Conservation (phyloP, 78 protist genomes). For the Dictyostelium capitatum region DNA sequence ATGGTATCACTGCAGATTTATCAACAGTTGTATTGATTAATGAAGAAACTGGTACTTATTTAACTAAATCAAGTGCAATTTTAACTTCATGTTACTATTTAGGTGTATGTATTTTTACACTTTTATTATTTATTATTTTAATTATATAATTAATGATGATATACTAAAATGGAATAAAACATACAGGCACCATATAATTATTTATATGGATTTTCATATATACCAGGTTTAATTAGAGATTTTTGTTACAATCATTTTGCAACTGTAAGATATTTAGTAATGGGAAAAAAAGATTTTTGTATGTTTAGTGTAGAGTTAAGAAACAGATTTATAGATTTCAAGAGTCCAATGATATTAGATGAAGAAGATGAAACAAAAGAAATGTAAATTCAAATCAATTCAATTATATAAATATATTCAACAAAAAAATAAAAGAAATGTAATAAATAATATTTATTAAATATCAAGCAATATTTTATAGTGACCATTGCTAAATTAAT, state of each 20-base stretch:
- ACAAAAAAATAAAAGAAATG: background rate
- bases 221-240: conserved; percentile 71
- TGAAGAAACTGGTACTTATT: conserved; percentile 21
- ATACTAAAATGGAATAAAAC: too few relatives aligned
- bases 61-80: conserved; percentile 73
- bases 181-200: conserved; percentile 27
- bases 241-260: conserved; percentile 62
- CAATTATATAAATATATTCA: background rate
- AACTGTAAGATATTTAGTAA: conserved; percentile 42
- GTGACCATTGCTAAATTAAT: background rate
- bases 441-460: background rate
- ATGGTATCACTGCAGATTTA: conserved; percentile 55
- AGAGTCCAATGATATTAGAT: conserved; percentile 47
- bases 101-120: too few relatives aligned
- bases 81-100: conserved; percentile 44
- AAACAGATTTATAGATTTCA: conserved; percentile 66
- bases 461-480: background rate
- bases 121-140: too few relatives aligned
- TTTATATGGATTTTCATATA: conserved; percentile 26
- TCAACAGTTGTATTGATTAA: conserved; percentile 77
- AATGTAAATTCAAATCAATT: background rate
- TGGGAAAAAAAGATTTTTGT: conserved; percentile 79
- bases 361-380: background rate
- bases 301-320: conserved; percentile 28
- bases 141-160: too few relatives aligned